Evolutionary conservation across 1,284 basidiomycete species (phyloP).

Genomic region (Calocybe gambosa): DNA sequence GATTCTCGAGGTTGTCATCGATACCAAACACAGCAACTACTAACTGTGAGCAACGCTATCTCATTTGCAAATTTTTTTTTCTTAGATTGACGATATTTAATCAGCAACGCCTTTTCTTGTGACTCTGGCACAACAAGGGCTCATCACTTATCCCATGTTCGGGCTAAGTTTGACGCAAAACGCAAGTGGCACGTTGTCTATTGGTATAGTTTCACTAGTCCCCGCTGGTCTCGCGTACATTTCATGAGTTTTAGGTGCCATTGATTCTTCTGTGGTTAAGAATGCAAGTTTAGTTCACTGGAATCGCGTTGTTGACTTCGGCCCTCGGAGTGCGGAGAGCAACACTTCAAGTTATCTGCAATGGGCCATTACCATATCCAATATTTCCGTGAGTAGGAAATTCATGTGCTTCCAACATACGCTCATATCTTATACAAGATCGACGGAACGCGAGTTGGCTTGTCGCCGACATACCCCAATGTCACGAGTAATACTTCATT

Average conservation of each 20-base stretch:
- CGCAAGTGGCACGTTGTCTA: conserved; percentile 51
- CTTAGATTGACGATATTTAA: background rate
- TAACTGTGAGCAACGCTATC: conserved; percentile 42
- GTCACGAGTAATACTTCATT: conserved; percentile 53
- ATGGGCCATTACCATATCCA: conserved; percentile 68
- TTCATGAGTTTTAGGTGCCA: conserved; percentile 50
- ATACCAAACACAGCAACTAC: conserved; percentile 38
- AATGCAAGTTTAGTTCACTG: conserved; percentile 57
- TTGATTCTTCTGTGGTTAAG: conserved; percentile 61
- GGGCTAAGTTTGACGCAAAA: conserved; percentile 59
- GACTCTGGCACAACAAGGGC: conserved; percentile 53
- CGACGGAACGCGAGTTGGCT: conserved; percentile 50
- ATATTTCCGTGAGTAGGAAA: conserved; percentile 44
- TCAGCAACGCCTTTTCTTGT: conserved; percentile 63
- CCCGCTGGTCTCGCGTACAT: too few relatives aligned
- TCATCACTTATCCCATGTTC: conserved; percentile 68
- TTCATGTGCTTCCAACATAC: conserved; percentile 1
- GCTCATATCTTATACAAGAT: conserved; percentile 36
- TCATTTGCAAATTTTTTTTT: too few relatives aligned
- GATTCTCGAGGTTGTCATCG: conserved; percentile 65
- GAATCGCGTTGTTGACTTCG: conserved; percentile 69
- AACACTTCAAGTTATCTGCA: conserved; percentile 71
- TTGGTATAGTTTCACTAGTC: conserved; percentile 47
- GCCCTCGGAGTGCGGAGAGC: conserved; percentile 49
- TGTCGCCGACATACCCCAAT: conserved; percentile 64